phyloP scores from a whole-genome alignment of 441 rosid genomes.

The Pelargonium citronellum region DNA sequence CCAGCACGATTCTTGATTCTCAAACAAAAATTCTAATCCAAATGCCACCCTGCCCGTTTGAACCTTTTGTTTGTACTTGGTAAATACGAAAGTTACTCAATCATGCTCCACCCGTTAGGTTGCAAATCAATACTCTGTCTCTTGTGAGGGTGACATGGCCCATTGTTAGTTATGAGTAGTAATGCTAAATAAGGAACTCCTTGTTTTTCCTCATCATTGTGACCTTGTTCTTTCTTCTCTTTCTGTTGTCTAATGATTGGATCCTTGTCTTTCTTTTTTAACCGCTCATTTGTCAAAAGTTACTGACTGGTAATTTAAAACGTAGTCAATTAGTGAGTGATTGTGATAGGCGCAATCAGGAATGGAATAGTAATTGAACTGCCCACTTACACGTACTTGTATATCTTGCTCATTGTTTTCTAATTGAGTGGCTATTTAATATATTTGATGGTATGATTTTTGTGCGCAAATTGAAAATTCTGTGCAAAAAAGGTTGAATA shows the following conservation, averaged over 20 bases:
- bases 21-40: no score
- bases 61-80: not conserved
- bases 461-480: not conserved
- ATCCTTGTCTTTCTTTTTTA: not conserved
- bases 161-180: not conserved
- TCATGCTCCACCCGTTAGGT: not conserved
- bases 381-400: not conserved
- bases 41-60: slow-evolving; percentile 7
- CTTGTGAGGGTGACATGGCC: not conserved
- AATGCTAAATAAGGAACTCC: not conserved
- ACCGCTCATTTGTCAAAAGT: not conserved
- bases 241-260: not conserved
- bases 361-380: not conserved
- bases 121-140: not conserved
- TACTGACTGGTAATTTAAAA: not conserved
- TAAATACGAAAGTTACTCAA: not conserved
- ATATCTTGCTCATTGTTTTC: not conserved
- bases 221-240: not conserved
- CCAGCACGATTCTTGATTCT: no score
- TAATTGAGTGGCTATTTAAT: not conserved
- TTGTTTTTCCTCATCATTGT: not conserved
- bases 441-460: not conserved
- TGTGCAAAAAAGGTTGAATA: no score
- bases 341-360: not conserved
- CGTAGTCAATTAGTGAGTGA: not conserved